Conservation (phyloP, 2,329 filamentous ascomycete genomes). For the Colletotrichum eleusines region DNA sequence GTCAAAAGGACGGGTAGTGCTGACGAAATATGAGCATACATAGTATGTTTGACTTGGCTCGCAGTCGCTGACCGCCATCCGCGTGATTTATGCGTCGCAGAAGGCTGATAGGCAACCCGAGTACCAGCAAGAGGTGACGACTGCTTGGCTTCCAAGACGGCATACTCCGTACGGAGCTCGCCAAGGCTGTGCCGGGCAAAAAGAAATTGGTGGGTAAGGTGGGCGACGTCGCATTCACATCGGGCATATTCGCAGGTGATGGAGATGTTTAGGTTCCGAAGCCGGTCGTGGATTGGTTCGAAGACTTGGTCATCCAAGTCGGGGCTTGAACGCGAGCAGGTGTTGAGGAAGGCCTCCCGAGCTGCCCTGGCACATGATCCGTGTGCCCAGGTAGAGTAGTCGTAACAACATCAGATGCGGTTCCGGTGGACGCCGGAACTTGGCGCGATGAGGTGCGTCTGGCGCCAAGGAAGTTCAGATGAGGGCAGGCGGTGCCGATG, state of each 20-base stretch:
- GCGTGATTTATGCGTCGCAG: conserved; percentile 29
- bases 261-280: conserved; percentile 1
- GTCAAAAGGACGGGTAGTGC: not conserved
- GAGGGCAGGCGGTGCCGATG: conserved; percentile 33
- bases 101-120: conserved; percentile 5
- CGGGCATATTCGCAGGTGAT: conserved; percentile 8
- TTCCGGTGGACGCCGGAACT: conserved; percentile 23
- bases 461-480: conserved; percentile 28
- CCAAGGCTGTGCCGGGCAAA: conserved; percentile 16
- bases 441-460: conserved; percentile 28
- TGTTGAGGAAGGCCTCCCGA: conserved; percentile 13
- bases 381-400: not conserved
- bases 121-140: conserved; percentile 15
- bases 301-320: not conserved
- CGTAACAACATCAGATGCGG: conserved; percentile 24
- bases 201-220: conserved; percentile 7
- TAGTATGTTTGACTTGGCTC: conserved; percentile 25
- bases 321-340: not conserved
- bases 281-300: not conserved
- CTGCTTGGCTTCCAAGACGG: conserved; percentile 32
- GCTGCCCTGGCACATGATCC: not conserved
- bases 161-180: conserved; percentile 23
- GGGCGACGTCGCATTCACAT: conserved; percentile 29
- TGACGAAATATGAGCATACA: conserved; percentile 13
- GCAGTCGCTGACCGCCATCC: not conserved